A percentile compares a stretch with the other conserved stretches of the same genome.
Evolutionary conservation across 129 eudicot species (phyloP).

Genomic region (sunflower (Helianthus annuus)): DNA sequence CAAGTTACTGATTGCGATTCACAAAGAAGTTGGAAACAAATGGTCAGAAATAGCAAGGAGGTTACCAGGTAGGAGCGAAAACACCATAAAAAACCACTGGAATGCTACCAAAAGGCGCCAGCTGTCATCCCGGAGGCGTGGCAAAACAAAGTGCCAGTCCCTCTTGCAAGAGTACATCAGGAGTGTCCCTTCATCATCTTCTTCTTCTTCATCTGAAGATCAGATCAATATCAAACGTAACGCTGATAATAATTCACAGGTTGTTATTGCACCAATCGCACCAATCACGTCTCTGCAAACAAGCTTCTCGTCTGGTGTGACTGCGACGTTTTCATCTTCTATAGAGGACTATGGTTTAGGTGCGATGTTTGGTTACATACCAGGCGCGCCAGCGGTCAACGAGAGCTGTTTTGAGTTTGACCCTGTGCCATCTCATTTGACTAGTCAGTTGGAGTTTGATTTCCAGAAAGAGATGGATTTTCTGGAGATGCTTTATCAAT

Average conservation of each 20-base stretch:
- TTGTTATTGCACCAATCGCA: conserved; percentile 3
- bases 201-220: conserved; percentile 33
- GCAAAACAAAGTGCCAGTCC: conserved; percentile 30
- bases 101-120: conserved; percentile 48
- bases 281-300: conserved; percentile 9
- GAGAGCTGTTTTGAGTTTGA: conserved; percentile 32
- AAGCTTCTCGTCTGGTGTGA: conserved; percentile 17
- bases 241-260: conserved; percentile 5
- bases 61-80: conserved; percentile 66
- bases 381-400: conserved; percentile 22
- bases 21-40: conserved; percentile 55
- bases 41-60: conserved; percentile 69
- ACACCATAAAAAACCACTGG: conserved; percentile 64
- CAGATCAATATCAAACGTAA: conserved; percentile 20
- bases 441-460: conserved; percentile 42
- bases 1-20: conserved; percentile 48
- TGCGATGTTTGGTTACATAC: conserved; percentile 25
- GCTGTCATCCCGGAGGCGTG: conserved; percentile 24
- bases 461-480: conserved; percentile 47
- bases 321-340: conserved; percentile 17
- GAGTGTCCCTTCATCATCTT: conserved; percentile 34
- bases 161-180: conserved; percentile 49
- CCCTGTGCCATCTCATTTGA: conserved; percentile 26
- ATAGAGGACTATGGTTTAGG: conserved; percentile 28
- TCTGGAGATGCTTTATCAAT: conserved; percentile 44